Evolutionary conservation across 495 filamentous ascomycete species (phyloP).

Genomic region (Venustampulla echinocandica): DNA sequence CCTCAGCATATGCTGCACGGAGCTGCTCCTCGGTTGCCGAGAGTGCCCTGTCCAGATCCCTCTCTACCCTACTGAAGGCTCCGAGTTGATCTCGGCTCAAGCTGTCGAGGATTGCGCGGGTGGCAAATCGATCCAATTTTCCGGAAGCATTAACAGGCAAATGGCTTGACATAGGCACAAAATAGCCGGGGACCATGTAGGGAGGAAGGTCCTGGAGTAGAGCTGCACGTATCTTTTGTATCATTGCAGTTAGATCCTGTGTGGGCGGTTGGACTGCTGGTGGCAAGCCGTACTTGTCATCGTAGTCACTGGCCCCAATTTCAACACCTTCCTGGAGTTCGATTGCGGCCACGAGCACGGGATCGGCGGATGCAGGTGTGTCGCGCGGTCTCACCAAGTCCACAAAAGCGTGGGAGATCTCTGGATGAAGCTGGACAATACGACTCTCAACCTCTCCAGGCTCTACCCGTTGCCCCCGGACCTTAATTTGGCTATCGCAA

Average conservation of each 20-base stretch:
- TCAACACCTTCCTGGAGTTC: not conserved
- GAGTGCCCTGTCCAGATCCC: not conserved
- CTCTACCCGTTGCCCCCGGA: slow-evolving; percentile 28
- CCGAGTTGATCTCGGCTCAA: not conserved
- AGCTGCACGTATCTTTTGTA: no score
- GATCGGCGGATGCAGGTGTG: not conserved
- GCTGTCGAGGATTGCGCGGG: not conserved
- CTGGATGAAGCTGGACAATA: slow-evolving; percentile 32
- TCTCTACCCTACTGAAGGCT: not conserved
- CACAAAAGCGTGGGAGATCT: not conserved
- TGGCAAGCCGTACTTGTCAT: not conserved
- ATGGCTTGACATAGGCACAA: slow-evolving; percentile 9
- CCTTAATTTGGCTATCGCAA: slow-evolving; percentile 25
- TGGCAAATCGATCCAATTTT: slow-evolving; percentile 32
- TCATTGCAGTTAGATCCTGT: no score
- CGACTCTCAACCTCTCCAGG: slow-evolving; percentile 37
- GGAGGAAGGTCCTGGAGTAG: no score
- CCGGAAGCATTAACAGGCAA: slow-evolving; percentile 2
- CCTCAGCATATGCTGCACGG: not conserved
- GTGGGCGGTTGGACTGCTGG: no score
- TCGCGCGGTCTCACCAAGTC: not conserved
- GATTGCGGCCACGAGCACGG: not conserved
- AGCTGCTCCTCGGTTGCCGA: not conserved
- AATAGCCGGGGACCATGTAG: slow-evolving; percentile 23
- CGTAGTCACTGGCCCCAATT: not conserved